Evolutionary conservation across 192 early-diverging fungal genomes (phyloP).

Genomic region (Rhizophagus sp.): DNA sequence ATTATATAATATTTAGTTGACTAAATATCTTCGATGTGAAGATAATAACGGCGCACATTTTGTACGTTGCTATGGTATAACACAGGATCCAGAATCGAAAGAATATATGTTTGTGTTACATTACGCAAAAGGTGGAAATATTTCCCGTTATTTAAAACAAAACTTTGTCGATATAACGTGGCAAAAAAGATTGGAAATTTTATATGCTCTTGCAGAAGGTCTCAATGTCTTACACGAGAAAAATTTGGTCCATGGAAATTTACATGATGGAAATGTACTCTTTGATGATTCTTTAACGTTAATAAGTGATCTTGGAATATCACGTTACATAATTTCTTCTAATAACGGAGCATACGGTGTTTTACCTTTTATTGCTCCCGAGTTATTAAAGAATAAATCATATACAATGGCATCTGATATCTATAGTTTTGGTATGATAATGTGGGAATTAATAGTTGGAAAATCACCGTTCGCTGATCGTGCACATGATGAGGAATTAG

Average conservation of each 20-base stretch:
- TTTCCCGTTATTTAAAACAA: constrained; percentile 36
- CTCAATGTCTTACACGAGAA: constrained; percentile 42
- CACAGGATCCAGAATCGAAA: constrained; percentile 26
- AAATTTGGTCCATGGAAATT: constrained; percentile 43
- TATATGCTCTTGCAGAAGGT: constrained; percentile 37
- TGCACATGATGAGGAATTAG: constrained; percentile 19
- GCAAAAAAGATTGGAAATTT: constrained; percentile 36
- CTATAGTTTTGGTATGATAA: constrained; percentile 45
- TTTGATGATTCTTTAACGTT: neutral
- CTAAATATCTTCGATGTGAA: neutral
- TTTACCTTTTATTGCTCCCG: constrained; percentile 45
- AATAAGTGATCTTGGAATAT: neutral
- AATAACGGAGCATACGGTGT: constrained; percentile 23
- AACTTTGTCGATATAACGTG: constrained; percentile 35
- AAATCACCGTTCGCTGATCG: constrained; percentile 34
- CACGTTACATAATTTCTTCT: neutral
- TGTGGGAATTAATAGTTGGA: constrained; percentile 44
- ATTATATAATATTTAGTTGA: neutral
- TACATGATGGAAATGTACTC: constrained; percentile 32
- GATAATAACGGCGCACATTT: neutral
- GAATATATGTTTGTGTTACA: constrained; percentile 43
- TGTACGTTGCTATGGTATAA: constrained; percentile 5
- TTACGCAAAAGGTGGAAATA: constrained; percentile 38
- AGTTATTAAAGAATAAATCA: constrained; percentile 33
- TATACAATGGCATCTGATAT: constrained; percentile 41